phyloP scores from a whole-genome alignment of 2,329 filamentous ascomycete genomes.

The Colletotrichum tofieldiae region DNA sequence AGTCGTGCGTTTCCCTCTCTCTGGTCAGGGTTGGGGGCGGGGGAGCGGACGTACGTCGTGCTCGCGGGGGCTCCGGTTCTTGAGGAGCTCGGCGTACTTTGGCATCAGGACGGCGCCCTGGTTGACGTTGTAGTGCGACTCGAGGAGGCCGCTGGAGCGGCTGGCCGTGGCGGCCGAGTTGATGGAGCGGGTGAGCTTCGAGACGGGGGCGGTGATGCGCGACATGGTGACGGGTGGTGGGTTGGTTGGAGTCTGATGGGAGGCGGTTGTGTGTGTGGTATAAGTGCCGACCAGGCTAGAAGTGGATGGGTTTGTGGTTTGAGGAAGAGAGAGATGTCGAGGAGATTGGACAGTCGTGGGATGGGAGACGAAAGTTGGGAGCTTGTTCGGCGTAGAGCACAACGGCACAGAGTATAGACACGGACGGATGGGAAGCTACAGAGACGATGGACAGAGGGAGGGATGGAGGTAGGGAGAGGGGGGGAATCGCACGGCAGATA shows the following conservation, averaged over 20 bases:
- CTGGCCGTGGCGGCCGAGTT: slow-evolving; percentile 59
- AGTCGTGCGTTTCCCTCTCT: slow-evolving; percentile 2
- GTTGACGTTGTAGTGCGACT: slow-evolving; percentile 48
- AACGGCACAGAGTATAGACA: not conserved
- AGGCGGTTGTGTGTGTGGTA: slow-evolving; percentile 3
- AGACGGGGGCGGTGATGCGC: slow-evolving; percentile 64
- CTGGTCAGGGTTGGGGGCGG: not conserved
- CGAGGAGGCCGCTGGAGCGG: slow-evolving; percentile 51
- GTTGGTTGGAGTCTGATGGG: slow-evolving; percentile 22
- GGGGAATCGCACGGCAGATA: slow-evolving; percentile 40
- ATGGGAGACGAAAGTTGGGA: not conserved
- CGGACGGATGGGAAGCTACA: not conserved
- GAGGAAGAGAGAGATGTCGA: not conserved
- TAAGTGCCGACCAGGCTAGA: slow-evolving; percentile 24
- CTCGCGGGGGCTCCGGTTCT: slow-evolving; percentile 54
- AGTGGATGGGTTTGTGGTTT: not conserved
- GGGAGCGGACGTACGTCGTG: slow-evolving; percentile 56
- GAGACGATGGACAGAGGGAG: not conserved
- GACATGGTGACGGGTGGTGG: slow-evolving; percentile 56
- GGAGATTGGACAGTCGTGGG: not conserved
- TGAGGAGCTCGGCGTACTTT: slow-evolving; percentile 64
- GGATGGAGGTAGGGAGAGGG: not conserved
- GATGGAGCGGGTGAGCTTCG: slow-evolving; percentile 65
- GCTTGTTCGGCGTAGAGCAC: not conserved
- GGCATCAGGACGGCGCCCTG: slow-evolving; percentile 60